phyloP scores from a whole-genome alignment of 768 basidiomycete species.

The Pisolithus sp. region DNA sequence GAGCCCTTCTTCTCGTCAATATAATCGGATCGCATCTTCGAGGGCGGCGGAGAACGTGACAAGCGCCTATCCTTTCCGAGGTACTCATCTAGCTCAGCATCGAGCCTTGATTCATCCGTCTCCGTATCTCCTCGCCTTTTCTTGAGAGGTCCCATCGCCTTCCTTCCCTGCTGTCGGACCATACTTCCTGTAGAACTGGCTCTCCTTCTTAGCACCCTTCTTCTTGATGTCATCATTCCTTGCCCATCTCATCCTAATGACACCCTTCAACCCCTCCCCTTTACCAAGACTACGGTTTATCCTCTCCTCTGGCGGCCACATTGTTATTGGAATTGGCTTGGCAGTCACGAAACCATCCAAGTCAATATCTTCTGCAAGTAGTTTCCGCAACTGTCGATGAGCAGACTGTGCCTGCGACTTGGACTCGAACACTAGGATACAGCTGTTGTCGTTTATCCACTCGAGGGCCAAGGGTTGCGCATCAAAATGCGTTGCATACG shows the following conservation, averaged over 20 bases:
- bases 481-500: conserved; percentile 75
- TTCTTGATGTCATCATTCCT: conserved; percentile 67
- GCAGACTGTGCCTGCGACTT: conserved; percentile 48
- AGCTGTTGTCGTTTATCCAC: conserved; percentile 83
- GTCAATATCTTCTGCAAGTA: conserved; percentile 42
- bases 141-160: conserved; percentile 32
- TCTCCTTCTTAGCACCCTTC: conserved; percentile 63
- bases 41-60: conserved; percentile 42
- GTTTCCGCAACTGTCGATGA: conserved; percentile 46
- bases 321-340: conserved; percentile 60
- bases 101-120: conserved; percentile 41
- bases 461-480: conserved; percentile 70
- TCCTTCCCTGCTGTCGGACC: conserved; percentile 63
- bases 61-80: conserved; percentile 39
- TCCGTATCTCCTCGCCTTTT: conserved; percentile 29
- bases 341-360: conserved; percentile 55
- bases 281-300: conserved; percentile 67
- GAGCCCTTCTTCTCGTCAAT: conserved; percentile 48
- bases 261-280: conserved; percentile 60
- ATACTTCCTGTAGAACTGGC: conserved; percentile 75
- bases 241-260: conserved; percentile 74
- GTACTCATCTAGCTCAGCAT: conserved; percentile 67
- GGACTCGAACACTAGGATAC: conserved; percentile 67
- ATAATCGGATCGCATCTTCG: conserved; percentile 66
- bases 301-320: conserved; percentile 78